Conservation (phyloP, 177 flowering plant genomes). For the Vitis hybrid region DNA sequence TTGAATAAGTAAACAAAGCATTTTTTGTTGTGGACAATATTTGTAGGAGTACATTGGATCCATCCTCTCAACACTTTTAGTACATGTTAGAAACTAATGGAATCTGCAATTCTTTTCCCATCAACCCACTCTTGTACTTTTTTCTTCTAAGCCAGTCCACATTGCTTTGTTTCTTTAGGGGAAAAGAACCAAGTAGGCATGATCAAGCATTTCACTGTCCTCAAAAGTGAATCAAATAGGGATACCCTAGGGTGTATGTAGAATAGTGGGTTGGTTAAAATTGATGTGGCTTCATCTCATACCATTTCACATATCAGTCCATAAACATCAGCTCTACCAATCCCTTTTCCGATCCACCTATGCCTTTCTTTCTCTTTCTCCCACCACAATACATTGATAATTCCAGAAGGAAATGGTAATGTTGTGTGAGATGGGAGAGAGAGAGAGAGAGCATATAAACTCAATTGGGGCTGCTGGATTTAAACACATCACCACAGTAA, state of each 20-base stretch:
- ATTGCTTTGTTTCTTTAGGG: not conserved
- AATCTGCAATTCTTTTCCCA: not conserved
- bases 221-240: not conserved
- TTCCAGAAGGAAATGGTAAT: no score
- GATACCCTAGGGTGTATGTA: not conserved
- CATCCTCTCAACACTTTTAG: not conserved
- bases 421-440: no score
- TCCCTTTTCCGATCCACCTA: no score
- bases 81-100: not conserved
- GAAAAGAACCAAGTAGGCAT: not conserved
- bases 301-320: not conserved
- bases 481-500: slow-evolving; percentile 15
- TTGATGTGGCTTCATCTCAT: not conserved
- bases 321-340: not conserved
- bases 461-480: not conserved
- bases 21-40: not conserved
- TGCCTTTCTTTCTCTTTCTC: no score
- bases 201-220: slow-evolving; percentile 4
- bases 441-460: not conserved
- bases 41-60: not conserved
- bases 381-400: no score
- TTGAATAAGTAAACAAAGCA: not conserved
- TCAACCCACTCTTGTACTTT: not conserved
- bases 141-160: not conserved
- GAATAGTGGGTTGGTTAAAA: not conserved